Evolutionary conservation across 805 yeast genomes (phyloP), one percentile per base, ranked within the genome.

Genomic region (Myxozyma kluyveri): DNA sequence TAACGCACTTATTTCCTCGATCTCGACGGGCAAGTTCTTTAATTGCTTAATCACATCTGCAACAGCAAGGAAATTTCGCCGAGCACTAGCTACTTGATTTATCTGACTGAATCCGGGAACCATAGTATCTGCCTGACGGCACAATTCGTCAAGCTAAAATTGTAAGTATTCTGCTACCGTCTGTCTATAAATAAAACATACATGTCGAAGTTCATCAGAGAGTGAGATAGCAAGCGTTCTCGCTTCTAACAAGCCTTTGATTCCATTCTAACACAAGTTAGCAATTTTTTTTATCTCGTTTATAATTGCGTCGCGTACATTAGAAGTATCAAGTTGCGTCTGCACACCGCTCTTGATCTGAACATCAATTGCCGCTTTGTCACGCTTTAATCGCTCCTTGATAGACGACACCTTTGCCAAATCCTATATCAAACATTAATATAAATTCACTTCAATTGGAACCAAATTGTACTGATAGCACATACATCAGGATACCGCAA

Each of bases 271-370:
- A n/a, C n/a, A 1, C 6, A 19, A 12, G 38, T 39, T 35, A 40
- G 38, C 31, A 18, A 26, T 29, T n/a, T 21, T 5, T 22, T 18
- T 31, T 21, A 31, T 17, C 5, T 2, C 12, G 10, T 45, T 18
- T 22, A 40, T 7, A 22, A 31, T 17, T 14, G 6, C n/a, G 12
- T n/a, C 29, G 9, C 58, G 18, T 37, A 60, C 71, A 58, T 79
- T 69, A 1, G 86, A 77, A 6, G 78, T 69, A 41, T 79, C 82
- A 51, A 80, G 77, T 59, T 82, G 88, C 36, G 75, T 75, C 63
- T 79, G 81, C n/a, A 88, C 79, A 45, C 84, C 85, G 37, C 84
- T 70, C 61, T 79, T 81, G 57, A 91, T 72, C 64, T 88, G 91
- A 43, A 83, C 74, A 61, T 88, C 96, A 10, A 88, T 72, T 2